phyloP scores from a whole-genome alignment of 768 basidiomycete genomes.

The Trametes meyenii region DNA sequence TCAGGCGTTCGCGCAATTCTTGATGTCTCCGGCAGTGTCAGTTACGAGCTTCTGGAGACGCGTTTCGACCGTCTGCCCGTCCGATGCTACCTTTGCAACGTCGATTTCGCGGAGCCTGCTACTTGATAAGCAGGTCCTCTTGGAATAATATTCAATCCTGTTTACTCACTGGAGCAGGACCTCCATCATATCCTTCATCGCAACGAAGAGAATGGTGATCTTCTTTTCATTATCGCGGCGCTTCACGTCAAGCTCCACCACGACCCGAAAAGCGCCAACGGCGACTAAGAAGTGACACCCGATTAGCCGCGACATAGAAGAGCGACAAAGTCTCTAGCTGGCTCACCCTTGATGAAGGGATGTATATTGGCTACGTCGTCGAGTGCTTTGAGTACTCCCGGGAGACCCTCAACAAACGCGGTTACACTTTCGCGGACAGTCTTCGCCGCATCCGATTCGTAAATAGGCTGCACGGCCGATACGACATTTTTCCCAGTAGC shows the following conservation, averaged over 20 bases:
- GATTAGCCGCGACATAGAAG: neutral
- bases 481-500: no score
- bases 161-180: conserved; percentile 46
- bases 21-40: conserved; percentile 35
- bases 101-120: conserved; percentile 36
- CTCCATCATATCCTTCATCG: conserved; percentile 55
- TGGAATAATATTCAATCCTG: no score
- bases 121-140: neutral
- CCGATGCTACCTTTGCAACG: conserved; percentile 34
- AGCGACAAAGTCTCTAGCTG: neutral
- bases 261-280: conserved; percentile 47
- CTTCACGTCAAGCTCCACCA: conserved; percentile 50
- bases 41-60: conserved; percentile 37
- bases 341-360: conserved; percentile 31
- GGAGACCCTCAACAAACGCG: conserved; percentile 29
- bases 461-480: neutral
- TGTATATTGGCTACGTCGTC: conserved; percentile 32
- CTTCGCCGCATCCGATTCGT: neutral
- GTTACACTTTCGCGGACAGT: conserved; percentile 25
- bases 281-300: neutral
- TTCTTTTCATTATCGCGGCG: conserved; percentile 56
- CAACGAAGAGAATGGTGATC: conserved; percentile 46
- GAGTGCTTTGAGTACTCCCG: conserved; percentile 30
- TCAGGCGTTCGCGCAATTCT: conserved; percentile 36
- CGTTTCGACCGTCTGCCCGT: conserved; percentile 38